phyloP scores from a whole-genome alignment of 75 land plant species.

The Pinus tabuliformis region DNA sequence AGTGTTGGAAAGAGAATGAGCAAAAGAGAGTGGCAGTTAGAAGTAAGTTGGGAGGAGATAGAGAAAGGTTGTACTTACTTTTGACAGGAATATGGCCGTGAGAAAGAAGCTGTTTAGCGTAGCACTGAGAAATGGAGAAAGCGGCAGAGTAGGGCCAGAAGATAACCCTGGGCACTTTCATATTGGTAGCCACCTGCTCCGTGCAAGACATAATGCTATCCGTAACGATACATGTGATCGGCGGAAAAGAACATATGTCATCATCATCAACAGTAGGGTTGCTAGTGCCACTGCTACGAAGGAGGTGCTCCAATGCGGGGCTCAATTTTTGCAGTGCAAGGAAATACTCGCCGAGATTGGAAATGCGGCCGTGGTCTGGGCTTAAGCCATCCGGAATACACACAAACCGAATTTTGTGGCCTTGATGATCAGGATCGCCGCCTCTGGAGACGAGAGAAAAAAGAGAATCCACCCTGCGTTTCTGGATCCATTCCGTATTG shows the following conservation, averaged over 20 bases:
- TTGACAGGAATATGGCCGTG: conserved; percentile 2
- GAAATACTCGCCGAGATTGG: not conserved
- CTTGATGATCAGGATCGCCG: not conserved
- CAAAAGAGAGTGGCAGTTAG: too few relatives aligned
- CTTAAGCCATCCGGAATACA: conserved; percentile 1
- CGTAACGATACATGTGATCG: not conserved
- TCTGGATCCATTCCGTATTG: not conserved
- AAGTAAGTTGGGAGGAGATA: too few relatives aligned
- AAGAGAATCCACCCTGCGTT: not conserved
- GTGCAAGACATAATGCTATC: not conserved
- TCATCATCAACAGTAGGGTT: not conserved
- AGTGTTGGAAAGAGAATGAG: not conserved
- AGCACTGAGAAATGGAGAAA: not conserved
- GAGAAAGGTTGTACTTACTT: not conserved
- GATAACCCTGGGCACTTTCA: not conserved
- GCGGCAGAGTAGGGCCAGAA: conserved; percentile 2
- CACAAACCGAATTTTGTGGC: not conserved
- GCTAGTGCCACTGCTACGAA: too few relatives aligned
- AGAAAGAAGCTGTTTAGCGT: not conserved
- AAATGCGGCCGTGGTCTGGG: not conserved
- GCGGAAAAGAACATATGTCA: not conserved
- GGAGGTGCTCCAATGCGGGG: not conserved
- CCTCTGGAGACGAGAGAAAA: not conserved
- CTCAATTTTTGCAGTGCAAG: not conserved
- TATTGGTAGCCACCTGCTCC: not conserved